phyloP scores from a whole-genome alignment of 495 filamentous ascomycete species.

The Penicillium maclennaniae region DNA sequence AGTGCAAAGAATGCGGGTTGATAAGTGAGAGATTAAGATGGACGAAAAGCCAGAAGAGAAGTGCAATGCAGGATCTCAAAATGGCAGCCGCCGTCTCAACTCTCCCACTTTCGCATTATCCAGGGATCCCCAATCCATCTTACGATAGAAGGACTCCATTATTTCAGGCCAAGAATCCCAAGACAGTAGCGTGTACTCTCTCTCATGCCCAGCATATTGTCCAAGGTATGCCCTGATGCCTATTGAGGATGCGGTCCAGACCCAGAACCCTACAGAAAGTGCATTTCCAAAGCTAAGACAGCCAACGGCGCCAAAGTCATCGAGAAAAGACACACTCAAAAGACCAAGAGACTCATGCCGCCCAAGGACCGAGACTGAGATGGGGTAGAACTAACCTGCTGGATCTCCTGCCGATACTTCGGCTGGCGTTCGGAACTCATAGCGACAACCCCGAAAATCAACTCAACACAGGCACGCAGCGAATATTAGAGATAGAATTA shows the following conservation, averaged over 20 bases:
- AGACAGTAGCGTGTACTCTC: neutral
- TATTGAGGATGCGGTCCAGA: neutral
- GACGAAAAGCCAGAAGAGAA: neutral
- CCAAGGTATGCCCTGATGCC: neutral
- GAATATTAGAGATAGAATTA: neutral
- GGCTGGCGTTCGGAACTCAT: conserved; percentile 52
- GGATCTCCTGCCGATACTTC: conserved; percentile 94
- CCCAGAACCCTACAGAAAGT: neutral
- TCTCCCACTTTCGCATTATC: neutral
- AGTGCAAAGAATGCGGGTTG: neutral
- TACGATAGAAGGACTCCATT: neutral
- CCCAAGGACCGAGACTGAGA: neutral
- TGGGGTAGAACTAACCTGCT: conserved; percentile 60
- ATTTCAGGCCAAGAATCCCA: neutral
- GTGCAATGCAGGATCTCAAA: neutral
- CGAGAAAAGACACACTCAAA: neutral
- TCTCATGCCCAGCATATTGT: neutral
- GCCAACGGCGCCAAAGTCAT: neutral
- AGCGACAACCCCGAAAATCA: conserved; percentile 2
- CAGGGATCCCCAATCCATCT: neutral
- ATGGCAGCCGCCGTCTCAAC: neutral
- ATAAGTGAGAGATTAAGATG: neutral
- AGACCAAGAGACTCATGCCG: conserved; percentile 1
- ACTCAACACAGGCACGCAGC: neutral
- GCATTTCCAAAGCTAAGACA: neutral